phyloP scores from a whole-genome alignment of 1,284 basidiomycete genomes.

The Phaffia rhodozyma region DNA sequence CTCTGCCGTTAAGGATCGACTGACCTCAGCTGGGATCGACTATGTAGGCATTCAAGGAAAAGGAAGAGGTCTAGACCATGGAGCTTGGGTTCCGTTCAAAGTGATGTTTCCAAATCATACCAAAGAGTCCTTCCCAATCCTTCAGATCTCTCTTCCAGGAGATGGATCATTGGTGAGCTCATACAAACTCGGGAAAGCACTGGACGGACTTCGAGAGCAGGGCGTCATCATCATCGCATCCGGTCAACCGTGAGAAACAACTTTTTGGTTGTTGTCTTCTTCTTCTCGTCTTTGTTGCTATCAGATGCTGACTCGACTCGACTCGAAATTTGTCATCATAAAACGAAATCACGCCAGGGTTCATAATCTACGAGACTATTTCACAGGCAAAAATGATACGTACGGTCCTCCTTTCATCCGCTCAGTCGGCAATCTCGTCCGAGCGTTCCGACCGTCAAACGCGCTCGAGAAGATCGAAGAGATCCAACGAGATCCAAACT shows the following conservation, averaged over 20 bases:
- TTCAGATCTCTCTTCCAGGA: slow-evolving; percentile 37
- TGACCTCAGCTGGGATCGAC: slow-evolving; percentile 26
- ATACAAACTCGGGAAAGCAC: slow-evolving; percentile 35
- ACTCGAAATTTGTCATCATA: not conserved
- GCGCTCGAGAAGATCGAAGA: not conserved
- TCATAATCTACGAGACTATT: slow-evolving; percentile 33
- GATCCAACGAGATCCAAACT: slow-evolving; percentile 27
- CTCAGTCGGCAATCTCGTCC: not conserved
- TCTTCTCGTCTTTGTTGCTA: not conserved
- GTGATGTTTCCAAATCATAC: slow-evolving; percentile 32
- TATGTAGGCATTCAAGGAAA: slow-evolving; percentile 20
- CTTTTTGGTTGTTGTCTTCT: too few species aligned
- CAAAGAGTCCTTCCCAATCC: slow-evolving; percentile 28
- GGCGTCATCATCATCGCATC: slow-evolving; percentile 3
- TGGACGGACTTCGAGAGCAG: slow-evolving; percentile 25
- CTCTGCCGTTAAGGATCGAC: slow-evolving; percentile 24
- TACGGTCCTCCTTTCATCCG: not conserved
- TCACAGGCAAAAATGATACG: not conserved
- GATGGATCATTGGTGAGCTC: slow-evolving; percentile 28
- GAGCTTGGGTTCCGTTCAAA: slow-evolving; percentile 38
- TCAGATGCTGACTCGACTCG: not conserved
- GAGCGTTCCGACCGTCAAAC: not conserved
- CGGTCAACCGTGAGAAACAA: slow-evolving; percentile 1
- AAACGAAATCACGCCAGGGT: not conserved
- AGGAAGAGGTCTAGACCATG: slow-evolving; percentile 38